Base-by-base conservation (phyloP, 345 rosid species). In the Durio zibethinus region DNA sequence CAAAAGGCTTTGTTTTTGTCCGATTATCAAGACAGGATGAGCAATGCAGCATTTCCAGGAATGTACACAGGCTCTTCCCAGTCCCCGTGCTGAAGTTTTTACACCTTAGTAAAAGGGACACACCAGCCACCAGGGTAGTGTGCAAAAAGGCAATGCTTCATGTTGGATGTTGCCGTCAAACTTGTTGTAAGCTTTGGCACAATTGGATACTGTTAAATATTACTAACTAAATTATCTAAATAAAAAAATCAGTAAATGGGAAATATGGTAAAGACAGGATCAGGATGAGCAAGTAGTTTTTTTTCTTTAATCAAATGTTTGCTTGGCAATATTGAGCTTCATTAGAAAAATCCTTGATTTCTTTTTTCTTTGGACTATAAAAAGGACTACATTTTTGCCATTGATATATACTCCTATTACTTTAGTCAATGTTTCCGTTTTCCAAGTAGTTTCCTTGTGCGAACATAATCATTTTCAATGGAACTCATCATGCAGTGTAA, bases 131-230 rank as follows among this genome's bases (percentile, higher is more conserved):
- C 40, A 27, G 4, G 57, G 15, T 59, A 48, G 16, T 29, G 59
- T 70, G 59, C 40, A 10, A 52, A 47, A 72, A n/a, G 75, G 62
- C 25, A 70, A 72, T 33, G 20, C 33, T 72, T 72, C 47, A 52
- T 53, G 75, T 72, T 23, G 45, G 75, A 52, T 72, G 31, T 52
- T 72, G 75, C 74, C 60, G 27, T 36, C 50, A 63, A n/a, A 18
- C 33, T 12, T 47, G 36, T 69, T 27, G 38, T 31, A 50, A 18
- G 27, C 42, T 18, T 16, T 29, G 60, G 43, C 10, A 48, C 27
- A 50, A 18, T 48, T 42, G 36, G 75, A 48, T 48, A 48, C 29
- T 70, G 3, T 47, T 50, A 38, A 42, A 10, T 11, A 23, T 67
- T 42, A 8, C n/a, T n/a, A n/a, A n/a, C n/a, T n/a, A n/a, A n/a